Base-by-base conservation (phyloP, 306 rosid species). In the Dicorynia guianensis region DNA sequence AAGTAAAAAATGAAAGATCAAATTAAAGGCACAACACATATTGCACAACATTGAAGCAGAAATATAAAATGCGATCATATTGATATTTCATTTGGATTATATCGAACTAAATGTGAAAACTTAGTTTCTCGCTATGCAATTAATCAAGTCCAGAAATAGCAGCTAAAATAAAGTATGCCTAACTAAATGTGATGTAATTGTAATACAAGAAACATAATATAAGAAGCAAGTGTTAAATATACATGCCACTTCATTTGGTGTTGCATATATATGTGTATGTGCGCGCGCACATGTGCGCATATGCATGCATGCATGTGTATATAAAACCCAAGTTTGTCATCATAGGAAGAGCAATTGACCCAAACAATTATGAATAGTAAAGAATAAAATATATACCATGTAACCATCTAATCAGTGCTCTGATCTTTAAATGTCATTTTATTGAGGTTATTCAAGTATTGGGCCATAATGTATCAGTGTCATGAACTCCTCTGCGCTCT, bases 61-160 rank as follows among this genome's bases (percentile, higher is more conserved):
- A 33, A 78, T 42, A 39, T 39, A 82, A 64, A 58, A 65, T 19
- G 77, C 17, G 57, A 78, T 15, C 36, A 20, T 50, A 19, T 58
- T 13, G 7, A 36, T 40, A 65, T 67, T 12, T 49, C 67, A 42
- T 64, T 54, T 10, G 15, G 54, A 71, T 38, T 67, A 64, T 49
- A 64, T 54, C 25, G 70, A 69, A 13, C 58, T 33, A 67, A 52
- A 53, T n/a, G 73, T 12, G 66, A 54, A 53, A 59, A 53, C 17
- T 57, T 34, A 11, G 33, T 11, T 54, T 63, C 55, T 33, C 3
- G 50, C 55, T 53, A 42, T 12, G 54, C 1, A 54, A 75, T 36
- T 58, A 59, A 80, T 36, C 49, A 59, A 80, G 60, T 58, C 42
- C 46, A 20, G 65, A 17, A 54, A 62, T 57, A 73, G 70, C 8